Evolutionary conservation across 2,329 filamentous ascomycete genomes (phyloP).

Genomic region (Botryotinia convoluta): DNA sequence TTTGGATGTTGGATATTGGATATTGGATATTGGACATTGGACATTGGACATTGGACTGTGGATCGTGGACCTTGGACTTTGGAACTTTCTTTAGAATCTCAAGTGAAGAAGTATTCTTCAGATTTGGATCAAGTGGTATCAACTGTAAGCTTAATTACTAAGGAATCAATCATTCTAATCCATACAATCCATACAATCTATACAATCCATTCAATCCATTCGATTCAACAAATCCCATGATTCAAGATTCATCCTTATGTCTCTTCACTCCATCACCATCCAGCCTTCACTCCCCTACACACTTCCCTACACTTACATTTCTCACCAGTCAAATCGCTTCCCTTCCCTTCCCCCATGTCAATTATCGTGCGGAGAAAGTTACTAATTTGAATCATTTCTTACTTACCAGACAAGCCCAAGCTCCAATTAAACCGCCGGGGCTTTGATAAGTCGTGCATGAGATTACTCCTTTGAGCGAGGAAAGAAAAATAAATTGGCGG

Average conservation of each 20-base stretch:
- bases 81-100: neutral
- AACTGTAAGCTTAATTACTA: neutral
- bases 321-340: neutral
- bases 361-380: conserved; percentile 7
- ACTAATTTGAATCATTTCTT: neutral
- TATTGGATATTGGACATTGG: neutral
- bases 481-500: neutral
- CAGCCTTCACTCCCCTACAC: neutral
- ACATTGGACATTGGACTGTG: too few species aligned
- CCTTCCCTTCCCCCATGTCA: neutral
- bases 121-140: neutral
- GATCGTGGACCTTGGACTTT: too few species aligned
- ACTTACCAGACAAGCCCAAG: neutral
- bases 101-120: neutral
- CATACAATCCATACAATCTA: too few species aligned
- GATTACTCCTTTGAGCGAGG: neutral
- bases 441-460: neutral
- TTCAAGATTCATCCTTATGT: neutral
- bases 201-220: neutral
- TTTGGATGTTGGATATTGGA: too few species aligned
- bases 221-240: neutral
- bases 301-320: neutral
- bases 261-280: neutral
- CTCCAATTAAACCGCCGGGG: neutral
- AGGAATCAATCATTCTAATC: neutral